Percentiles rank a stretch among this genome's conserved stretches.
These are phyloP conservation scores for Pseudocohnilembus persalinus DNA, from an alignment of 169 alveolate genomes.

Conservation along the genomic window DNA sequence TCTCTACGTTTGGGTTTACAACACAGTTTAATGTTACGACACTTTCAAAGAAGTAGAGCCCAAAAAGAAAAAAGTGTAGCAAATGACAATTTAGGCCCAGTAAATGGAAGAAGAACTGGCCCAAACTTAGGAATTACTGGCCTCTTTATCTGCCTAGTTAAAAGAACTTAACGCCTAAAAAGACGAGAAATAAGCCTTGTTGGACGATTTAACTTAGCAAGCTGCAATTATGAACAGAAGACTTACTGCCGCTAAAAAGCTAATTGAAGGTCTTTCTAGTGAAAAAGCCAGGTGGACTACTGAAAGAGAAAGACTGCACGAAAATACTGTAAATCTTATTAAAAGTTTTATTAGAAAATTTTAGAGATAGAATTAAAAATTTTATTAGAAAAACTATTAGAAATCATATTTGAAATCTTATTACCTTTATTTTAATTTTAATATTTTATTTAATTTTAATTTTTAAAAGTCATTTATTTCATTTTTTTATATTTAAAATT, in stretches of 20 bases:
- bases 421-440: too few species aligned
- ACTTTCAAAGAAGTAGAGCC: slow-evolving; percentile 91
- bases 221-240: slow-evolving; percentile 85
- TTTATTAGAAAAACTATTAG: too few species aligned
- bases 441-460: too few species aligned
- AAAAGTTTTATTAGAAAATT: too few species aligned
- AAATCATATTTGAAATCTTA: too few species aligned
- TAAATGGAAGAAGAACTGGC: slow-evolving; percentile 87
- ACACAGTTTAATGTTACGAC: slow-evolving; percentile 88
- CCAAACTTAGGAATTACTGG: slow-evolving; percentile 84
- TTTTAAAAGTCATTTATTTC: too few species aligned
- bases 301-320: slow-evolving; percentile 78
- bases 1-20: slow-evolving; percentile 88
- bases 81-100: slow-evolving; percentile 81
- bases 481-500: too few species aligned
- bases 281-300: slow-evolving; percentile 89
- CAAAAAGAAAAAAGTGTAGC: slow-evolving; percentile 84
- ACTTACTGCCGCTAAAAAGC: slow-evolving; percentile 88
- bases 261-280: slow-evolving; percentile 87
- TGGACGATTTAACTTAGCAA: slow-evolving; percentile 86
- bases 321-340: slow-evolving; percentile 74
- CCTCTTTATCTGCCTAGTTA: slow-evolving; percentile 76
- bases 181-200: slow-evolving; percentile 82
- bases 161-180: slow-evolving; percentile 82
- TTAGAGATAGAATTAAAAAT: too few species aligned